Evolutionary conservation across 306 rosid genomes (phyloP), one percentile per base, ranked within the genome.

Genomic region (Acmispon strigosus): DNA sequence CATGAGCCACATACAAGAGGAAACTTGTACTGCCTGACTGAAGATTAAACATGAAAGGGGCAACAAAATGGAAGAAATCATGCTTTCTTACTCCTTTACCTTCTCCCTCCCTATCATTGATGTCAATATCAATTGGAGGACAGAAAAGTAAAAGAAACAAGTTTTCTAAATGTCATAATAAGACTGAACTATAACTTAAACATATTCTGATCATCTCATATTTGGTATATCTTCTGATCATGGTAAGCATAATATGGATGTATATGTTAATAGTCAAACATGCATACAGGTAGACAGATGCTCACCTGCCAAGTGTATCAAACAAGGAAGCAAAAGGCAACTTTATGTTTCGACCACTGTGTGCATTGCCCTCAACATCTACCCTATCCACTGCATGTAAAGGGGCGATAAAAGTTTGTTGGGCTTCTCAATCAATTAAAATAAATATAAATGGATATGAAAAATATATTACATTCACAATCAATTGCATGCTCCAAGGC

Each of bases 261-360:
- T 66, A 53, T 56, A 59, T 19, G 55, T 49, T 65, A 48, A 50
- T 55, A 24, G 63, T 51, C 69, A 72, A 74, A 62, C 32, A 37
- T 3, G 2, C 32, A 54, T 61, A 63, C 20, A 66, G 34, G 65
- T 19, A 72, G 49, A 56, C 12, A 74, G 19, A 59, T 54, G 84
- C 99, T 87, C 72, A 95, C 99, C 50, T 72, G 82, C 99, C 97
- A 76, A 95, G 90, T 57, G 96, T 89, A 81, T 91, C 96, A 41
- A 91, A 95, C 76, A 95, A 80, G 6, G 91, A 69, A 52, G 99
- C 97, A 84, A 95, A 95, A 37, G 99, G 96, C 27, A 95, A 80
- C 88, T 91, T 88, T 81, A 91, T 86, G 63, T 89, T 78, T 24
- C 77, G 88, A 79, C 90, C 96, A 86, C 69, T 74, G 64, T 77